Base-by-base conservation (phyloP, 345 rosid species). In the Brassica rapa region DNA sequence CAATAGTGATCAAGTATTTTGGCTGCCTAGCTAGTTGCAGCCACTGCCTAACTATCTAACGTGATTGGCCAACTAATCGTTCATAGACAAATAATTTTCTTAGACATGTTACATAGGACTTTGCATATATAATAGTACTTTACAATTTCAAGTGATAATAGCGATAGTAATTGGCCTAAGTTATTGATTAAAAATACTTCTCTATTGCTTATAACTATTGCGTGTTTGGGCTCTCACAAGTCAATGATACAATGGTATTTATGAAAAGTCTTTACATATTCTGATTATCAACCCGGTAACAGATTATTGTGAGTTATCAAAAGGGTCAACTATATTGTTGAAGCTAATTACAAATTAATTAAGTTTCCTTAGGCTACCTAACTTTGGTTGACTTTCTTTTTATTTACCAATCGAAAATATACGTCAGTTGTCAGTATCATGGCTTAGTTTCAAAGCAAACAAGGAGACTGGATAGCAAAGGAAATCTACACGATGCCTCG, bases 41-140 rank as follows among this genome's bases (percentile, higher is more conserved):
- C 6, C 51, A 80, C 73, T 68, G 75, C 71, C 53, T 80, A 68
- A 74, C 71, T 63, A 37, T 74, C 15, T 55, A 80, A 80, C 79
- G 76, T 80, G 79, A 80, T 56, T 63, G 56, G 79, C 83, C 79
- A 80, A 74, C 72, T 53, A 80, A 74, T 74, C 62, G 60, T 74
- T 61, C 3, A 8, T 79, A 73, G 27, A 62, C 46, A 37, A 66
- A 33, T 80, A 29, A 25, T 73, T 35, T 33, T 14, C 11, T 23
- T 32, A 29, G 4, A 29, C 32, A 19, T 51, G 43, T 24, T 56
- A 39, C 6, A 19, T 57, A n/a, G 9, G n/a, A 66, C 62, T 64
- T 77, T 29, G 60, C 9, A 55, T 77, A 24, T 10, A 39, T 27
- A 10, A 3, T 63, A 73, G 9, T 49, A 12, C 55, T 33, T n/a